These are phyloP conservation scores for Skeletonema potamos DNA, from an alignment of 108 stramenopile genomes.

Conservation along the genomic window DNA sequence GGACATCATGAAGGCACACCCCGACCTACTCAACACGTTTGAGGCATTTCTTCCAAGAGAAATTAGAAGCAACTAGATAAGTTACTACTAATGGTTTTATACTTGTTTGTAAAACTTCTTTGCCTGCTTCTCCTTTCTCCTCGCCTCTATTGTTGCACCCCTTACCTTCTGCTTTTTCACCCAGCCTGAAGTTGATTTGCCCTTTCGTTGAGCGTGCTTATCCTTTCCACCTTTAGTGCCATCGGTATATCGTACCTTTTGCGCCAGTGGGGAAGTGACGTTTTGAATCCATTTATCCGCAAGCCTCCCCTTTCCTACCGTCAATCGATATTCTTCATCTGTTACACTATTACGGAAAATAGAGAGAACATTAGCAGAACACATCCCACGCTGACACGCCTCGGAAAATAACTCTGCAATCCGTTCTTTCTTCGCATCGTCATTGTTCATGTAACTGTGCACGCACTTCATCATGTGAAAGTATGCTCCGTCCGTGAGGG, in stretches of 20 bases:
- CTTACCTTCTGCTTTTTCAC: constrained; percentile 36
- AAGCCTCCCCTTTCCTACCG: constrained; percentile 46
- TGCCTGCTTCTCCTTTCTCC: constrained; percentile 23
- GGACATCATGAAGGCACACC: constrained; percentile 55
- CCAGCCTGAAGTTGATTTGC: constrained; percentile 52
- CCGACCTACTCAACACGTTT: constrained; percentile 52
- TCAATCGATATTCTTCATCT: constrained; percentile 46
- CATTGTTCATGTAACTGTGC: constrained; percentile 3
- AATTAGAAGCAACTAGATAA: constrained; percentile 16
- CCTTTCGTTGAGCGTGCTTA: constrained; percentile 47
- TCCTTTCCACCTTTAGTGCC: constrained; percentile 41
- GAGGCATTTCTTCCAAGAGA: constrained; percentile 64
- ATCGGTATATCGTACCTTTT: constrained; percentile 46
- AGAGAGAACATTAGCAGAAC: constrained; percentile 27
- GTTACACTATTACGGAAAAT: constrained; percentile 31
- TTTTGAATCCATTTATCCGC: constrained; percentile 51
- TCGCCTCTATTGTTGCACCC: constrained; percentile 8
- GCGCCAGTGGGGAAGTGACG: constrained; percentile 28
- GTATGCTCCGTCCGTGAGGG: constrained; percentile 38
- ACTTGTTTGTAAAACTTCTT: constrained; percentile 31
- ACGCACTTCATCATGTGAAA: constrained; percentile 52
- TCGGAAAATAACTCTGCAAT: constrained; percentile 45
- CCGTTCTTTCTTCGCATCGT: constrained; percentile 35
- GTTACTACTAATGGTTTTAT: not conserved
- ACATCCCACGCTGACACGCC: constrained; percentile 41